A percentile compares a stretch with the other conserved stretches of the same genome.
phyloP scores from a whole-genome alignment of 2,329 filamentous ascomycete species.

The Calonectria leucothoes region DNA sequence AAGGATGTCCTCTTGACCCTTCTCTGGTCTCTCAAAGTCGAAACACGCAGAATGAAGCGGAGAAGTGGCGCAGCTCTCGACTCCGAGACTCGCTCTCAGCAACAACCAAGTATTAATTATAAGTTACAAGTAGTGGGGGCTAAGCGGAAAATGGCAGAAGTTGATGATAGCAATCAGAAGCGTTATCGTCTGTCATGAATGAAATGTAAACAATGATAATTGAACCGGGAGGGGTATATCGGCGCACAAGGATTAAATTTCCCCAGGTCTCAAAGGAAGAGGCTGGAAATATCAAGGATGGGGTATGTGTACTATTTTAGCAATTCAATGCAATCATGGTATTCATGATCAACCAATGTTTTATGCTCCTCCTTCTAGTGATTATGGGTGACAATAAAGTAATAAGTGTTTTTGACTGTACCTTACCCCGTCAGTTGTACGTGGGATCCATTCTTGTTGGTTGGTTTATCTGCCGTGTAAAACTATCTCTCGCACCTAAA shows the following conservation, averaged over 20 bases:
- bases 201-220: slow-evolving; percentile 25
- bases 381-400: too few species aligned
- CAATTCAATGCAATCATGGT: slow-evolving; percentile 33
- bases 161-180: slow-evolving; percentile 26
- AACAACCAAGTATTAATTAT: slow-evolving; percentile 39
- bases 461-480: too few species aligned
- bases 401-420: too few species aligned
- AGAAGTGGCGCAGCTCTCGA: slow-evolving; percentile 36
- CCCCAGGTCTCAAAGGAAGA: slow-evolving; percentile 28
- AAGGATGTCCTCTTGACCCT: slow-evolving; percentile 61
- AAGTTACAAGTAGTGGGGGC: slow-evolving; percentile 37
- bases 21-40: slow-evolving; percentile 57
- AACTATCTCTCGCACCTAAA: neutral
- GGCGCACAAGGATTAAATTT: slow-evolving; percentile 33
- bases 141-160: slow-evolving; percentile 33
- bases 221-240: slow-evolving; percentile 18
- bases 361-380: too few species aligned
- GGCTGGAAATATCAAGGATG: slow-evolving; percentile 28
- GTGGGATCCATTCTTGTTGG: too few species aligned
- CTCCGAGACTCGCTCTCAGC: slow-evolving; percentile 38
- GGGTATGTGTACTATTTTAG: slow-evolving; percentile 32
- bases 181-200: slow-evolving; percentile 37
- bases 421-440: too few species aligned
- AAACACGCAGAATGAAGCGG: slow-evolving; percentile 51
- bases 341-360: slow-evolving; percentile 20